Base-by-base conservation (phyloP, 2,329 filamentous ascomycete genomes). In the Neurospora sp. region DNA sequence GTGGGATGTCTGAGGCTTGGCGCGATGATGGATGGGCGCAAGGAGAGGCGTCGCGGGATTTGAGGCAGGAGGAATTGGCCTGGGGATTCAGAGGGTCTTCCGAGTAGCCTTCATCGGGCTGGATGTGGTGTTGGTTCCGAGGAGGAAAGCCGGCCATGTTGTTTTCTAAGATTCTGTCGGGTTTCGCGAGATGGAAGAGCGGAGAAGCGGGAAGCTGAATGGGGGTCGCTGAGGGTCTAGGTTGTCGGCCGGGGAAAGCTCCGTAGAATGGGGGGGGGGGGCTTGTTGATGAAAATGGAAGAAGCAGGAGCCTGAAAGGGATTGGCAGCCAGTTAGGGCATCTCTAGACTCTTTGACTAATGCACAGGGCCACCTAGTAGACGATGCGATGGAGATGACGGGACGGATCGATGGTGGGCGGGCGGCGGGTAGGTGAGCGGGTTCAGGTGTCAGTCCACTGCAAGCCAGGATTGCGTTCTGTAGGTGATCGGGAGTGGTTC, bases 71-170 rank as follows among this genome's bases (percentile, higher is more conserved):
- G 17, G 71, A 66, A 70, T 73, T 77, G 76, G 75, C 75, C 74
- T 75, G 75, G 71, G 69, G 79, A 73, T 84, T 85, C 68, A 89
- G 80, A 71, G 86, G 86, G 74, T 94, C 92, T 78, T 96, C 92
- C 6, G 92, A 94, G 79, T 96, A 96, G 76, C 93, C 93, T 81
- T 96, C 93, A 81, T 96, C 93, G 71, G 93, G 86, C 78, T 89
- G 84, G 71, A 70, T 69, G 46, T 71, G 73, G 66, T 69, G 66
- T 43, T 73, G 72, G 72, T 73, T 74, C 39, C 46, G 17, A 6
- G 74, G 68, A 66, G 71, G 68, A 71, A 75, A 76, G 70, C 72
- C 71, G 66, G 74, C 72, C 75, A 76, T 76, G 67, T 68, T 68
- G 71, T 23, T 19, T 66, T 4, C 39, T 36, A 28, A 40, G 23